Evolutionary conservation across 2,329 filamentous ascomycete genomes (phyloP).

Genomic region (Pseudogymnoascus sp.): DNA sequence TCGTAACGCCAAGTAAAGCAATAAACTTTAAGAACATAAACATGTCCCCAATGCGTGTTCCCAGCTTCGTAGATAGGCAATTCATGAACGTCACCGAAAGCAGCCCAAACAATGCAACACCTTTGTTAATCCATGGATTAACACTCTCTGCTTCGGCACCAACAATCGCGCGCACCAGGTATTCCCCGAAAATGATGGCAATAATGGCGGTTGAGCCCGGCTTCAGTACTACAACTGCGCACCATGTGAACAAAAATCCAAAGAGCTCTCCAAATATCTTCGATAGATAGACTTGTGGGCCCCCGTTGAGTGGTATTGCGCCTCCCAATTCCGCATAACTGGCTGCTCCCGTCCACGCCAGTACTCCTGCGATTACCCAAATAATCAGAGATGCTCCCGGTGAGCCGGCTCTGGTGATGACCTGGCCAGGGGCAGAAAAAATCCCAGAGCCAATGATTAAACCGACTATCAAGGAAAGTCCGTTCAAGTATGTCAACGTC

Average conservation of each 20-base stretch:
- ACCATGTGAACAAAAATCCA: constrained; percentile 95
- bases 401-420: constrained; percentile 85
- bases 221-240: constrained; percentile 86
- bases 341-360: constrained; percentile 92
- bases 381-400: constrained; percentile 85
- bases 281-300: constrained; percentile 84
- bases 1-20: constrained; percentile 75
- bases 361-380: constrained; percentile 81
- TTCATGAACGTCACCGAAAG: constrained; percentile 75
- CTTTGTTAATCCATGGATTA: constrained; percentile 84
- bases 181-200: constrained; percentile 96
- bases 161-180: constrained; percentile 79
- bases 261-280: constrained; percentile 94
- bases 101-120: constrained; percentile 70
- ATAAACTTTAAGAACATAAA: constrained; percentile 98
- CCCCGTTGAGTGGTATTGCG: constrained; percentile 91
- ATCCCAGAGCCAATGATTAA: constrained; percentile 95
- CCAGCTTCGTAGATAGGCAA: constrained; percentile 81
- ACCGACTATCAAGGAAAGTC: constrained; percentile 81
- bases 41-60: constrained; percentile 77
- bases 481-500: constrained; percentile 89
- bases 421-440: constrained; percentile 88
- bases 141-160: constrained; percentile 77
- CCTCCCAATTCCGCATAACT: constrained; percentile 95
- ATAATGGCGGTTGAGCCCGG: constrained; percentile 91